Percentiles rank a stretch among this genome's conserved stretches.
These are phyloP conservation scores for Leccinum arenicola DNA, from an alignment of 768 basidiomycete genomes.

Conservation along the genomic window DNA sequence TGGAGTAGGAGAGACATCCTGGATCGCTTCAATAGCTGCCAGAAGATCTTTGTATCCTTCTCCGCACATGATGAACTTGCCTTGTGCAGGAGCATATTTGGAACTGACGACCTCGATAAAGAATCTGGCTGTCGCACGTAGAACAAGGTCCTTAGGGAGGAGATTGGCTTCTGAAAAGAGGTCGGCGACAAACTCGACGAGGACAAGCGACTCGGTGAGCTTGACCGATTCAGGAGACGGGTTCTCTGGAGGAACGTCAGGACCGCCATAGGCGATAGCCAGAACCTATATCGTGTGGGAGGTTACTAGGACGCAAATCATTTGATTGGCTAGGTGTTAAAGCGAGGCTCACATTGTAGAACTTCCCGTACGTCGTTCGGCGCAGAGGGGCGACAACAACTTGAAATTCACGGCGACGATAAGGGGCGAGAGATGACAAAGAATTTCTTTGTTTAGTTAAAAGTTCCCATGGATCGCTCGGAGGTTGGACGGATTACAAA, in stretches of 20 bases:
- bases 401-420: too few species aligned
- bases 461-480: too few species aligned
- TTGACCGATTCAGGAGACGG: constrained; percentile 62
- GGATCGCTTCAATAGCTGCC: constrained; percentile 45
- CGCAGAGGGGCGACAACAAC: too few species aligned
- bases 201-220: constrained; percentile 61
- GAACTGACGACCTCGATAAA: constrained; percentile 55
- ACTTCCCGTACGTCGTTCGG: too few species aligned
- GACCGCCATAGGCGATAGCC: constrained; percentile 58
- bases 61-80: constrained; percentile 36
- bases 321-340: too few species aligned
- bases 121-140: constrained; percentile 57
- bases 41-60: constrained; percentile 42
- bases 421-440: too few species aligned
- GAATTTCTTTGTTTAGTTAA: too few species aligned
- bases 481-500: too few species aligned
- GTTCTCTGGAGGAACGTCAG: constrained; percentile 47
- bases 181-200: constrained; percentile 67
- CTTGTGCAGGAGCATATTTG: constrained; percentile 41
- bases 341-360: too few species aligned
- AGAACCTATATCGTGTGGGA: constrained; percentile 8
- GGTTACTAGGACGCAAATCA: not conserved
- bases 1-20: constrained; percentile 42
- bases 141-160: constrained; percentile 53
- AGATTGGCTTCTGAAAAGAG: constrained; percentile 46